A percentile compares a stretch with the other conserved stretches of the same genome.
These are phyloP conservation scores for Diutina siamensis DNA, from an alignment of 1,139 yeast genomes.

Conservation along the genomic window DNA sequence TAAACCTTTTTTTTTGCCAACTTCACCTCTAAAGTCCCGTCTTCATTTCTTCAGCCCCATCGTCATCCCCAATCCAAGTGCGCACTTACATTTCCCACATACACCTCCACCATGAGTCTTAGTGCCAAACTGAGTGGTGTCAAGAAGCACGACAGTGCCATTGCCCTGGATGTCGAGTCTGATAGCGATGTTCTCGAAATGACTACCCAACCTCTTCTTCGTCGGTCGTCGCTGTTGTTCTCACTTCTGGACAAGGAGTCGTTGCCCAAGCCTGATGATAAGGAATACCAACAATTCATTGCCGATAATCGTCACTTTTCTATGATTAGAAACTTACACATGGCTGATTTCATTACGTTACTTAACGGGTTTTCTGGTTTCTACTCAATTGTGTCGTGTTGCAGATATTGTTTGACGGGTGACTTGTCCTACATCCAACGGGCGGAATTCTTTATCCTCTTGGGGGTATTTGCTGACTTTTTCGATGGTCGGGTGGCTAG, in stretches of 20 bases:
- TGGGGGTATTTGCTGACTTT: conserved; percentile 90
- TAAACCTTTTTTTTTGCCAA: no score
- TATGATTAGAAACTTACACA: conserved; percentile 67
- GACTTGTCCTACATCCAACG: conserved; percentile 66
- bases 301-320: conserved; percentile 72
- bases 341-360: conserved; percentile 93
- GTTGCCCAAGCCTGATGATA: conserved; percentile 52
- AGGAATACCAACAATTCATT: conserved; percentile 67
- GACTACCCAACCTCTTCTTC: conserved; percentile 16
- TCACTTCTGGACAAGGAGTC: conserved; percentile 31
- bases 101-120: neutral
- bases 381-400: conserved; percentile 76
- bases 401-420: conserved; percentile 64
- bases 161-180: conserved; percentile 3
- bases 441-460: conserved; percentile 76
- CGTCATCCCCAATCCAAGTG: neutral
- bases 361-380: conserved; percentile 87
- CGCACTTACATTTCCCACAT: neutral
- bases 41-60: no score
- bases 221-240: conserved; percentile 33
- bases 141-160: neutral
- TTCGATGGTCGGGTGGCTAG: conserved; percentile 97
- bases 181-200: neutral
- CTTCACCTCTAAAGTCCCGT: no score
- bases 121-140: neutral